A percentile compares a stretch with the other conserved stretches of the same genome.
Evolutionary conservation across 2,329 filamentous ascomycete species (phyloP).

Genomic region (Ramichloridium luteum): DNA sequence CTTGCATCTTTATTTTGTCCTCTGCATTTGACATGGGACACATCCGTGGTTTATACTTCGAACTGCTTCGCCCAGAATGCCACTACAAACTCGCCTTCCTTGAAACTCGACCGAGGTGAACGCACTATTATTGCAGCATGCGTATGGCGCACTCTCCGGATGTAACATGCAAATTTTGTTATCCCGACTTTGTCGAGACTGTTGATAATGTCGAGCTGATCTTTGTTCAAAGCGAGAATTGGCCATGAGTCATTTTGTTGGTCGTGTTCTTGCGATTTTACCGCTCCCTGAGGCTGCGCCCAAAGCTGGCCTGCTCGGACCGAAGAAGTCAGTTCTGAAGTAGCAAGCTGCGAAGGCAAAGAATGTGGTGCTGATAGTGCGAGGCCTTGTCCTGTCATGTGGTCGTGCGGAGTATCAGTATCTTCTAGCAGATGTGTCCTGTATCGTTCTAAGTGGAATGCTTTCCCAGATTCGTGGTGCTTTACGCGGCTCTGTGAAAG

Average conservation of each 20-base stretch:
- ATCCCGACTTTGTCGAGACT: slow-evolving; percentile 54
- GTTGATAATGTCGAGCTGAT: slow-evolving; percentile 77
- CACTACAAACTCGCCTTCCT: slow-evolving; percentile 66
- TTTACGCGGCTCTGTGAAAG: slow-evolving; percentile 63
- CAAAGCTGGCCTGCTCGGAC: too few relatives aligned
- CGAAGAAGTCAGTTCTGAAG: too few relatives aligned
- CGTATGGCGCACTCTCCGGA: slow-evolving; percentile 64
- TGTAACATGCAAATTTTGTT: slow-evolving; percentile 53
- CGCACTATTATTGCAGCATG: slow-evolving; percentile 87
- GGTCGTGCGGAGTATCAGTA: too few relatives aligned
- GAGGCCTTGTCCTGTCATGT: too few relatives aligned
- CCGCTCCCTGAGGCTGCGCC: too few relatives aligned
- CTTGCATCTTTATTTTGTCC: too few relatives aligned
- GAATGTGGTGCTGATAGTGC: too few relatives aligned
- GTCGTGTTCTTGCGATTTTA: too few relatives aligned
- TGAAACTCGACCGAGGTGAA: slow-evolving; percentile 51
- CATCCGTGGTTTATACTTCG: slow-evolving; percentile 41
- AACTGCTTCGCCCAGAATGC: slow-evolving; percentile 75
- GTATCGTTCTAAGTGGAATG: slow-evolving; percentile 58
- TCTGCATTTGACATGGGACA: too few relatives aligned
- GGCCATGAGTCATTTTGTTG: slow-evolving; percentile 34
- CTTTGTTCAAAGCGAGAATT: slow-evolving; percentile 62
- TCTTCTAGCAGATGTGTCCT: slow-evolving; percentile 64
- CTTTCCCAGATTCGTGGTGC: slow-evolving; percentile 52
- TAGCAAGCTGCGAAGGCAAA: too few relatives aligned